Conservation (phyloP, 2,329 filamentous ascomycete genomes). For the Fonsecaea erecta region DNA sequence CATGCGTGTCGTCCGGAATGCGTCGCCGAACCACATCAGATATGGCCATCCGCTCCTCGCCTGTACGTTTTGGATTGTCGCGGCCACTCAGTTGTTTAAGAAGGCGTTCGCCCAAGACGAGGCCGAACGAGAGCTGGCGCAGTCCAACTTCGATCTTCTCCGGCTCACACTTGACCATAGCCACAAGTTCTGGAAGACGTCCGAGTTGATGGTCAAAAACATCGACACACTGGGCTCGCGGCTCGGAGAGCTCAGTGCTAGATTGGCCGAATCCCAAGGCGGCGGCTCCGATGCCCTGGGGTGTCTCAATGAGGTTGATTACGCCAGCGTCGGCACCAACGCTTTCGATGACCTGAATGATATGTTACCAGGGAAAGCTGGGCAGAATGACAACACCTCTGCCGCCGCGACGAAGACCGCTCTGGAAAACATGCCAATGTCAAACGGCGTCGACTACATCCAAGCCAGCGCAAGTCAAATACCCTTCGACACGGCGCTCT, state of each 20-base stretch:
- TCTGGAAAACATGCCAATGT: neutral
- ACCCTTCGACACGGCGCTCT: neutral
- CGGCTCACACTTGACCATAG: constrained; percentile 7
- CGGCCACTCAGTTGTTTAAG: constrained; percentile 12
- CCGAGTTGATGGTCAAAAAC: constrained; percentile 14
- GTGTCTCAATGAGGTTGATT: neutral
- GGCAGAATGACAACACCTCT: neutral
- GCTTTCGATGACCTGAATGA: neutral
- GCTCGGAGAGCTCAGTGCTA: constrained; percentile 9
- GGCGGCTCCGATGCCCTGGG: neutral
- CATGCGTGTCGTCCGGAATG: constrained; percentile 13
- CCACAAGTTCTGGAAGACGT: constrained; percentile 15
- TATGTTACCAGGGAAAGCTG: neutral
- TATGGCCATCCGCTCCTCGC: constrained; percentile 18
- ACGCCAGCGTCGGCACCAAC: neutral
- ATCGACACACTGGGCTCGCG: constrained; percentile 11
- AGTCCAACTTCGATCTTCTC: constrained; percentile 12
- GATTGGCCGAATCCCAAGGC: neutral
- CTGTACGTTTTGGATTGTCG: constrained; percentile 15
- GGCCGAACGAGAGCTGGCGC: constrained; percentile 1
- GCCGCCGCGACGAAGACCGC: neutral
- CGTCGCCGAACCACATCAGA: constrained; percentile 5
- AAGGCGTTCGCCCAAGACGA: constrained; percentile 7
- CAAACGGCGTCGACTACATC: neutral
- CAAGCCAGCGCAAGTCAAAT: neutral